Evolutionary conservation across 1,139 yeast genomes (phyloP), one percentile per base, ranked within the genome.

Genomic region (Arxiozyma telluris): DNA sequence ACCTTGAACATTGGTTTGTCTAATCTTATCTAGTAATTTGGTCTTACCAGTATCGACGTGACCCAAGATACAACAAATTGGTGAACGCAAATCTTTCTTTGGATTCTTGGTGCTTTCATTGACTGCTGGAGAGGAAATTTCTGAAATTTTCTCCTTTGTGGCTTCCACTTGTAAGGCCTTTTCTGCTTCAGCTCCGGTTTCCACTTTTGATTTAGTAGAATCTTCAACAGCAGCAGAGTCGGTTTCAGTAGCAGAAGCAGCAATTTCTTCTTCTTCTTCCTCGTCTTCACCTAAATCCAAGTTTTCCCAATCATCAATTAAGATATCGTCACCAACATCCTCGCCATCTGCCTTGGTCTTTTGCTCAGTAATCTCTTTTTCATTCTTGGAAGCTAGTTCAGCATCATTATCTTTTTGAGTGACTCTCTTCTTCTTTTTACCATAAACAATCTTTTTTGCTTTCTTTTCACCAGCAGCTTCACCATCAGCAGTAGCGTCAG

Each of bases 41-140:
- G 98, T 93, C 75, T 93, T 94, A 83, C 99, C 98, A 55, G 98
- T 93, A 79, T 93, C 99, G 72, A 93, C 99, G 77, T 93, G 99
- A 70, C 99, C 99, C 73, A 93, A 81, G 68, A 93, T 94, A 85
- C 96, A 91, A 73, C 98, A 93, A 70, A 93, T 93, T 61, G 99
- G 99, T 57, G 99, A 94, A 74, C 99, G 95, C 67, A 93, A 76
- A 65, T 93, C 80, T 39, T 65, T 65, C 53, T 62, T 63, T 41
- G 64, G 64, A 44, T 62, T 66, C 34, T 54, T 64, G 44, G 64
- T 61, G 38, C 41, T 51, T 34, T 47, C 53, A 4, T 8, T 53
- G 56, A 44, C 53, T 20, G 53, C 52, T 50, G 57, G 54, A 22
- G 56, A 50, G 11, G 55, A 39, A 20, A 50, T 43, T 52, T 51